Evolutionary conservation across 2,329 filamentous ascomycete species (phyloP).

Genomic region (Trichophyton schoenleinii): DNA sequence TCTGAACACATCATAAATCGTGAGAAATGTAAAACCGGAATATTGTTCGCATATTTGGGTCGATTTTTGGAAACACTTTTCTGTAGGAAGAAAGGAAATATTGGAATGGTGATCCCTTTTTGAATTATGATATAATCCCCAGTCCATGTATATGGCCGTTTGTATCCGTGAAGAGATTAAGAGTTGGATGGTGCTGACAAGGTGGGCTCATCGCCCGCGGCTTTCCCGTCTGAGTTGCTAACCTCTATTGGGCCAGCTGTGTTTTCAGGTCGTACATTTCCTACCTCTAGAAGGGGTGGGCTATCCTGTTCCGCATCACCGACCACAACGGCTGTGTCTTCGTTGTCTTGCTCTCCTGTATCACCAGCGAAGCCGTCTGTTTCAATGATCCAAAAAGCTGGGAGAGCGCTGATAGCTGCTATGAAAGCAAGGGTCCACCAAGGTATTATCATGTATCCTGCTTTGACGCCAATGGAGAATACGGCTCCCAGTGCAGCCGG

Average conservation of each 20-base stretch:
- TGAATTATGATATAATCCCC: background rate
- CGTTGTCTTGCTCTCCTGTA: constrained; percentile 20
- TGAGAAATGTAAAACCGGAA: background rate
- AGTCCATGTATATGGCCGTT: background rate
- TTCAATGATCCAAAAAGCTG: constrained; percentile 61
- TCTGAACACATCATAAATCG: background rate
- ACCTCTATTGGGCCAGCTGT: background rate
- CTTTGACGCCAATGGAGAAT: constrained; percentile 64
- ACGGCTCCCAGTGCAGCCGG: constrained; percentile 60
- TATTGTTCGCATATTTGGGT: background rate
- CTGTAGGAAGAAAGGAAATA: background rate
- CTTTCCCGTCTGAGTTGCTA: background rate
- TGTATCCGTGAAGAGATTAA: background rate
- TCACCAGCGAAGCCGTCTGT: constrained; percentile 50
- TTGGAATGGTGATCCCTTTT: background rate
- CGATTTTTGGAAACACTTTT: background rate
- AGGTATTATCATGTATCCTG: constrained; percentile 63
- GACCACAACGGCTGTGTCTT: constrained; percentile 12
- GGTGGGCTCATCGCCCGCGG: background rate
- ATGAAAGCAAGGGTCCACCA: constrained; percentile 67
- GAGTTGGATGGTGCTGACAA: background rate
- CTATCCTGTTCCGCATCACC: background rate
- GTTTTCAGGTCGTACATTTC: background rate
- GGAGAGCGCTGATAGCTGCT: constrained; percentile 53
- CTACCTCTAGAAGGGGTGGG: background rate